These are phyloP conservation scores for Adansonia gregorii DNA, from an alignment of 441 rosid species.

Conservation along the genomic window DNA sequence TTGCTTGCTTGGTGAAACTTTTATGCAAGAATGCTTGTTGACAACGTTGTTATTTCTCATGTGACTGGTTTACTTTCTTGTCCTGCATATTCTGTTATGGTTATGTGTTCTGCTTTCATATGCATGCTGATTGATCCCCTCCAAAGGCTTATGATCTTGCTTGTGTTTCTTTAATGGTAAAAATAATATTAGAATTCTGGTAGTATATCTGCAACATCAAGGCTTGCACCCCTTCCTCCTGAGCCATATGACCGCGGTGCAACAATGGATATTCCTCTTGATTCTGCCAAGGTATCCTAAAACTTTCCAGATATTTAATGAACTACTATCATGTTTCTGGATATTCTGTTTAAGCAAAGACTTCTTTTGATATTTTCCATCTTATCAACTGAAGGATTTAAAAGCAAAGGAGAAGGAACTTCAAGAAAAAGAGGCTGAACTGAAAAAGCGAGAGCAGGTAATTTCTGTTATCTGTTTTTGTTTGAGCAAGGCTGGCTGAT, in stretches of 20 bases:
- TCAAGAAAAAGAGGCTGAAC: conserved; percentile 87
- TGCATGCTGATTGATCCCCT: neutral
- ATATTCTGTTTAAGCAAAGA: conserved; percentile 13
- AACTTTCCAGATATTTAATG: conserved; percentile 22
- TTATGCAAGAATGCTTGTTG: neutral
- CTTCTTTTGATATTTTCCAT: conserved; percentile 3
- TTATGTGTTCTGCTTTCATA: neutral
- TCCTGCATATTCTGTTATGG: conserved; percentile 5
- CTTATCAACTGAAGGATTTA: conserved; percentile 59
- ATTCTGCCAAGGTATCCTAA: conserved; percentile 62
- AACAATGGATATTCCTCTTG: conserved; percentile 83
- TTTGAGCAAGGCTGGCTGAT: conserved; percentile 4
- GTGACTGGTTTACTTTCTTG: conserved; percentile 13
- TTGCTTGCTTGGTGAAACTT: conserved; percentile 10
- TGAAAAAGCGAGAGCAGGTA: conserved; percentile 88
- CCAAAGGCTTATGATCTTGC: conserved; percentile 11
- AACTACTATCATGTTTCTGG: conserved; percentile 1
- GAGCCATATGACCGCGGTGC: conserved; percentile 96
- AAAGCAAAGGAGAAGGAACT: conserved; percentile 90
- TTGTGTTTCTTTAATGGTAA: conserved; percentile 13
- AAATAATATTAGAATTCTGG: conserved; percentile 60
- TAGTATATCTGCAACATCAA: conserved; percentile 72
- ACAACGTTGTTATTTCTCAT: neutral
- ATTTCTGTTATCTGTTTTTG: conserved; percentile 22
- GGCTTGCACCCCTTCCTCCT: conserved; percentile 93